Conservation (phyloP, 768 basidiomycete species). For the Rubroboletus pulcherrimus region DNA sequence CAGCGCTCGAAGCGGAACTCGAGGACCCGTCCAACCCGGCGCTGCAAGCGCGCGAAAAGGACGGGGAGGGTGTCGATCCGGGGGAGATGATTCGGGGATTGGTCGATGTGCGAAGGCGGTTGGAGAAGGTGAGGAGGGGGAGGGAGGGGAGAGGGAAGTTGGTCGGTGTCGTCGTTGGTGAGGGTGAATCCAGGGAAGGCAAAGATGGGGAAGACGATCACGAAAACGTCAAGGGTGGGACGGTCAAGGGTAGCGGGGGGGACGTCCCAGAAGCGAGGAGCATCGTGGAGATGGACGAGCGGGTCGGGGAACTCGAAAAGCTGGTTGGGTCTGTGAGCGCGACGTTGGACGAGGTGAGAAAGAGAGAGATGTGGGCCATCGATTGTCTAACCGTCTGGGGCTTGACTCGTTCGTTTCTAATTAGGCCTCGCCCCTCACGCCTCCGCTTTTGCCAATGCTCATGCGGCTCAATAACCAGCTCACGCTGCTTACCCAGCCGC, state of each 20-base stretch:
- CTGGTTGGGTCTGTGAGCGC: slow-evolving; percentile 79
- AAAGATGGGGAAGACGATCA: slow-evolving; percentile 3
- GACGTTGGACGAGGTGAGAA: slow-evolving; percentile 71
- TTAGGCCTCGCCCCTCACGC: slow-evolving; percentile 68
- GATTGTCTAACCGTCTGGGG: neutral
- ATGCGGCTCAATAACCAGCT: slow-evolving; percentile 82
- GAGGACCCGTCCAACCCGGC: slow-evolving; percentile 74
- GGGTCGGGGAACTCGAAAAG: slow-evolving; percentile 81
- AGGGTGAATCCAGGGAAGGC: slow-evolving; percentile 3
- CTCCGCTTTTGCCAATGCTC: slow-evolving; percentile 79
- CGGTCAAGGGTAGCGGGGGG: neutral
- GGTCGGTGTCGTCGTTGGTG: slow-evolving; percentile 52
- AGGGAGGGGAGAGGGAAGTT: slow-evolving; percentile 64
- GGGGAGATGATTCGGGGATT: slow-evolving; percentile 74
- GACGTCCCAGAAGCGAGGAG: slow-evolving; percentile 42
- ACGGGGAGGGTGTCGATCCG: slow-evolving; percentile 55
- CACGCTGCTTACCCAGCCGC: slow-evolving; percentile 86
- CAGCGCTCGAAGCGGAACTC: slow-evolving; percentile 78
- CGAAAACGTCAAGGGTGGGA: neutral
- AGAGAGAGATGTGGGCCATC: neutral
- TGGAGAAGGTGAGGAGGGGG: slow-evolving; percentile 63
- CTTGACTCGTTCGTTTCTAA: slow-evolving; percentile 3
- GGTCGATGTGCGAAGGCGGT: slow-evolving; percentile 65
- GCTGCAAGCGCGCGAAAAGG: slow-evolving; percentile 52
- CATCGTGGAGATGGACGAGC: slow-evolving; percentile 74